Percentiles rank a stretch among this genome's conserved stretches.
Conservation (phyloP, 2,329 filamentous ascomycete species). For the Microthyrium microscopicum region DNA sequence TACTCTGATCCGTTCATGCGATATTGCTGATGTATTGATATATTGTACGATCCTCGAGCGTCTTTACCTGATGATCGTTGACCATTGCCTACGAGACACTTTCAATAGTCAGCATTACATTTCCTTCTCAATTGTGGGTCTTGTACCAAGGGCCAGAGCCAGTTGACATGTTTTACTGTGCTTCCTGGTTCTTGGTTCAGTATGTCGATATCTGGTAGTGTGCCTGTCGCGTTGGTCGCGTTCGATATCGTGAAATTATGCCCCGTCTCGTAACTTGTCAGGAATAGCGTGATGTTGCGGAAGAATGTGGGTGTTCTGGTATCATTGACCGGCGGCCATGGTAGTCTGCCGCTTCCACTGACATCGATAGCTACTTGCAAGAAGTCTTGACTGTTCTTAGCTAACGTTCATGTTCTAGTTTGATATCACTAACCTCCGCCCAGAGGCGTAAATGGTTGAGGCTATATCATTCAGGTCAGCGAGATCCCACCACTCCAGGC, state of each 20-base stretch:
- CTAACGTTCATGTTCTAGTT: too few relatives aligned
- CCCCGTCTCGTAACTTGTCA: constrained; percentile 45
- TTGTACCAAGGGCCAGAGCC: constrained; percentile 63
- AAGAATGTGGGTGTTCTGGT: constrained; percentile 39
- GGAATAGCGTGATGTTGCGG: constrained; percentile 48
- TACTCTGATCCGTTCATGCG: constrained; percentile 44
- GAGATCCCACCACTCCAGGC: too few relatives aligned
- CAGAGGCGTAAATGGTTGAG: not conserved
- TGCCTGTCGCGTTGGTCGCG: constrained; percentile 33
- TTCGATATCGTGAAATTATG: constrained; percentile 55
- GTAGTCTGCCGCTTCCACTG: constrained; percentile 45
- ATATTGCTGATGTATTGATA: constrained; percentile 57
- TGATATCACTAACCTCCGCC: not conserved
- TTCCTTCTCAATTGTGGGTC: too few relatives aligned
- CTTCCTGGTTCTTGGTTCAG: constrained; percentile 46
- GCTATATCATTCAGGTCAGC: too few relatives aligned
- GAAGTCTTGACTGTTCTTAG: constrained; percentile 24
- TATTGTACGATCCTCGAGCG: constrained; percentile 48
- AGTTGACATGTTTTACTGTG: constrained; percentile 59
- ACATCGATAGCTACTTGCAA: constrained; percentile 53
- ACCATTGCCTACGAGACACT: constrained; percentile 48
- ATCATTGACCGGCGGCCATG: constrained; percentile 36
- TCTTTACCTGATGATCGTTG: constrained; percentile 25
- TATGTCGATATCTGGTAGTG: constrained; percentile 44
- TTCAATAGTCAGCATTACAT: too few relatives aligned